Base-by-base conservation (phyloP, 1,284 basidiomycete species). In the Phylloporus sp. region DNA sequence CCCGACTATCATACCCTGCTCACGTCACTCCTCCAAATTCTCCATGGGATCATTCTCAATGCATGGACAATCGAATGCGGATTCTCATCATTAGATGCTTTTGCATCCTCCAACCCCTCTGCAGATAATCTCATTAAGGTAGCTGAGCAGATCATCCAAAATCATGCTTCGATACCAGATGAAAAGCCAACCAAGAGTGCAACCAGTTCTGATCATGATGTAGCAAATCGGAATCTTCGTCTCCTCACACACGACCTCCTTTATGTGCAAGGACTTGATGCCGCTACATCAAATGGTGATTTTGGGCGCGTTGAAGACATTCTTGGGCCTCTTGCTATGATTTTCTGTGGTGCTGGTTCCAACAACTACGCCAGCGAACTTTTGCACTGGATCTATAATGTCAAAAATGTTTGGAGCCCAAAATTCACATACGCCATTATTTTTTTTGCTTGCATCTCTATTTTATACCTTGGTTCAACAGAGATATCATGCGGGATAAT, bases 341-440 rank as follows among this genome's bases (percentile, higher is more conserved):
- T 81, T 1, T 80, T 80, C 39, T 64, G 70, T 29, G 75, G 78
- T 23, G 70, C 71, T 2, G 74, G 79, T 0, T 76, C 72, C 1
- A 78, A 77, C 27, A 81, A 80, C 47, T 81, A 81, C n/a, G 73
- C 49, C 0, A 70, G 47, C 0, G 78, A 81, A 35, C 75, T 81
- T 14, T 68, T 80, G 0, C 72, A 78, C 41, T 79, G 70, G 11
- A 61, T 80, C 0, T 68, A 71, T 65, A 77, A 76, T 37, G 23
- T 81, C 3, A 77, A 77, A 45, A 60, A 75, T 25, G 57, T 79
- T 1, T 81, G 79, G 77, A 73, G 69, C 6, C 65, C 63, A 1
- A 67, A 72, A 20, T 80, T 79, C 66, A 70, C 63, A 59, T 79
- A 60, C 45, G 62, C 59, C 14, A 29, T 37, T 37, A 12, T 12